Conservation (phyloP, 2,329 filamentous ascomycete genomes). For the Emergomyces pasteurianus region DNA sequence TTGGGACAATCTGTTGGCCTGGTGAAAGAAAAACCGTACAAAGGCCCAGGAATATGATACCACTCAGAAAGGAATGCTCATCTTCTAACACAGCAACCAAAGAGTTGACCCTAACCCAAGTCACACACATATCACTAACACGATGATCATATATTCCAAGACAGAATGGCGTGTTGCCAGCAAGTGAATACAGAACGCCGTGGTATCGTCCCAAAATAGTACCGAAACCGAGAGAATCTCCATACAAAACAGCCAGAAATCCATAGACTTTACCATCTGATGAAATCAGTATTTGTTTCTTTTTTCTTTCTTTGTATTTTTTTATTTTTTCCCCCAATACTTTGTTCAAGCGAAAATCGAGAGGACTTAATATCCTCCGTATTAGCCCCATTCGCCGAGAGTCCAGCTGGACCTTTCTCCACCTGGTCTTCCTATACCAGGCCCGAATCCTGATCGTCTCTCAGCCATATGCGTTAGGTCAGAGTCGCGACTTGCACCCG, state of each 20-base stretch:
- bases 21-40: not conserved
- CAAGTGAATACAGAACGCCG: not conserved
- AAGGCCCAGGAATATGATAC: not conserved
- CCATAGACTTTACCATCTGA: not conserved
- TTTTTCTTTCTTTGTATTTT: no score
- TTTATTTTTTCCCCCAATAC: no score
- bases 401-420: constrained; percentile 39
- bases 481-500: constrained; percentile 33
- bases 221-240: not conserved
- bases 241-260: not conserved
- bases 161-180: not conserved
- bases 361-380: not conserved
- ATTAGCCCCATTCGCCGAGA: constrained; percentile 32
- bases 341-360: not conserved
- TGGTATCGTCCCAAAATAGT: not conserved
- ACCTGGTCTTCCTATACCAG: constrained; percentile 18
- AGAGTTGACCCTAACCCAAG: not conserved
- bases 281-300: not conserved
- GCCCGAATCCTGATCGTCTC: constrained; percentile 26
- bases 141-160: not conserved
- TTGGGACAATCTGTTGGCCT: not conserved
- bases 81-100: not conserved
- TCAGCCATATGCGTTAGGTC: constrained; percentile 26
- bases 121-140: not conserved
- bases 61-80: not conserved